Percentiles rank a stretch among this genome's conserved stretches.
These are phyloP conservation scores for Aspergillus olivimuriae DNA, from an alignment of 495 filamentous ascomycete species.

Conservation along the genomic window DNA sequence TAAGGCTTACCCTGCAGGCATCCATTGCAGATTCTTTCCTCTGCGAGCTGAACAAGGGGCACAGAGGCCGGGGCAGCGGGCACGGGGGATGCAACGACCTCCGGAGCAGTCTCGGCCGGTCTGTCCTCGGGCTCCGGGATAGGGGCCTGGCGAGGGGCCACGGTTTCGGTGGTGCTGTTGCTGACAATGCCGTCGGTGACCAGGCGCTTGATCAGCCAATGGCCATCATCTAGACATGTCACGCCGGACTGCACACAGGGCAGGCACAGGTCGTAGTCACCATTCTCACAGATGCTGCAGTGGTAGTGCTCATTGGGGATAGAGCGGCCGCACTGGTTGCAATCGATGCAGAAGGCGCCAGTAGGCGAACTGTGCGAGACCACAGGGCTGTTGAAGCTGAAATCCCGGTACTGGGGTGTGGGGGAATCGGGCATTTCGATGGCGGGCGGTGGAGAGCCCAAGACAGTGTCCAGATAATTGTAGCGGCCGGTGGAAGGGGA, in stretches of 20 bases:
- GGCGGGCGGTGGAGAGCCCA: conserved; percentile 28
- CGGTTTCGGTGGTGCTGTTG: conserved; percentile 75
- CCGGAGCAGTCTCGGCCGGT: conserved; percentile 3
- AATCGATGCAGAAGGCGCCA: conserved; percentile 65
- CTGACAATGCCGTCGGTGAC: conserved; percentile 72
- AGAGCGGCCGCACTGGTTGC: conserved; percentile 77
- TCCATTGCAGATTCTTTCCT: conserved; percentile 80
- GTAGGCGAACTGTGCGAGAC: conserved; percentile 27
- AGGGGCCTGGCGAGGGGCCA: conserved; percentile 52
- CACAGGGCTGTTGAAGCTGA: conserved; percentile 22
- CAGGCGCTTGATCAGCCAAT: conserved; percentile 92
- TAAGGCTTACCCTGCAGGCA: conserved; percentile 65
- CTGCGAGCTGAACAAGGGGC: no score
- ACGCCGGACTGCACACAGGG: conserved; percentile 68
- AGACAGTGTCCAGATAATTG: conserved; percentile 40
- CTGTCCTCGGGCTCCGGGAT: conserved; percentile 10
- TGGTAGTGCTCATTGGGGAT: conserved; percentile 86
- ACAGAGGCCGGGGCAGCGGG: background rate
- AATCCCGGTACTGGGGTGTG: conserved; percentile 22
- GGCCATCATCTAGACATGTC: conserved; percentile 66
- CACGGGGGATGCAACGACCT: conserved; percentile 9
- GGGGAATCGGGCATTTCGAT: background rate
- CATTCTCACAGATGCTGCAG: conserved; percentile 85
- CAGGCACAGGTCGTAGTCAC: conserved; percentile 91
- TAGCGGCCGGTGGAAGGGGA: no score